Evolutionary conservation across 202 grass and related monocot genomes (phyloP).

Genomic region (Schoenoplectus tabernaemontani): DNA sequence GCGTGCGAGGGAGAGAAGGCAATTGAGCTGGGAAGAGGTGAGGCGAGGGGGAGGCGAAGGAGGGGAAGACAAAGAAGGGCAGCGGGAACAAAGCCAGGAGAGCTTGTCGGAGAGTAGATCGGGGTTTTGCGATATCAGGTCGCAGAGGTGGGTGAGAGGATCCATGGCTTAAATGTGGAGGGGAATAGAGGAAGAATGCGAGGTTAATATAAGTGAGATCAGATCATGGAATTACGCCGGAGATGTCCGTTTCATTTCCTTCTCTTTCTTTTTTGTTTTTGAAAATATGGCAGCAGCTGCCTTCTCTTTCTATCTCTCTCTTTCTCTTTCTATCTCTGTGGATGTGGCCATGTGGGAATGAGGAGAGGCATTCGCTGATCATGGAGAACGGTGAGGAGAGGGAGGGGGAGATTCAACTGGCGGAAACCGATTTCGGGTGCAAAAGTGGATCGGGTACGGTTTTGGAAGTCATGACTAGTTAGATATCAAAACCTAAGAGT

Average conservation of each 20-base stretch:
- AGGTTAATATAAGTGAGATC: neutral
- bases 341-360: neutral
- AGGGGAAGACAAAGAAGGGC: constrained; percentile 25
- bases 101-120: constrained; percentile 96
- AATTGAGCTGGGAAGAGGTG: constrained; percentile 77
- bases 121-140: constrained; percentile 76
- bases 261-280: no score
- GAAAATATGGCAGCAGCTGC: no score
- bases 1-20: constrained; percentile 68
- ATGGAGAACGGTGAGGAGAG: neutral
- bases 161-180: constrained; percentile 51
- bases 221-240: neutral
- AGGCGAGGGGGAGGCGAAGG: constrained; percentile 40
- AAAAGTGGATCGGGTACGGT: neutral
- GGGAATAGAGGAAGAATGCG: constrained; percentile 20
- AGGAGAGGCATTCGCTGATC: neutral
- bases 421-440: neutral
- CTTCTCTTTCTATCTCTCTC: no score
- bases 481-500: no score
- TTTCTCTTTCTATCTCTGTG: no score
- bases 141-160: constrained; percentile 90
- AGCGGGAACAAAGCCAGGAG: constrained; percentile 89
- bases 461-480: no score
- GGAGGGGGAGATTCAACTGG: neutral
- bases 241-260: neutral